phyloP scores from a whole-genome alignment of 106 monocot genomes.

The Dendrobium officinale region DNA sequence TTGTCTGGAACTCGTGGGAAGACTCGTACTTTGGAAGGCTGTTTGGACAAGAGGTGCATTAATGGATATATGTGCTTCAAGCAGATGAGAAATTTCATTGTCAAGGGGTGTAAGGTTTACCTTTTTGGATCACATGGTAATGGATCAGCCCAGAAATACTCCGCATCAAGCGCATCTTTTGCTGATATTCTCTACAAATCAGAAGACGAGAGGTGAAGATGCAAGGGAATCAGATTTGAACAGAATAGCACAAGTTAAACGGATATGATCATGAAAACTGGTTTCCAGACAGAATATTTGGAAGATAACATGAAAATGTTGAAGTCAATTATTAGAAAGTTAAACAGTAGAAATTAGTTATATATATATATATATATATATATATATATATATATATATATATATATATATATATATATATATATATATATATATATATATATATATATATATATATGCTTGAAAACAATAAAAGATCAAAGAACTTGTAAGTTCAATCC shows the following conservation, averaged over 20 bases:
- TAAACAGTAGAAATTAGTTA: background rate
- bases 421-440: background rate
- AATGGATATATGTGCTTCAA: no score
- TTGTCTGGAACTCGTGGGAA: slow-evolving; percentile 96
- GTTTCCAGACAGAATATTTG: background rate
- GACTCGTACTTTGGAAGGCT: slow-evolving; percentile 96
- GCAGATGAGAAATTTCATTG: background rate
- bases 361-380: background rate
- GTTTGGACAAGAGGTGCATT: background rate
- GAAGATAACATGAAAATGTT: background rate
- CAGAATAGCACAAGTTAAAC: background rate
- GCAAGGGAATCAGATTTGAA: background rate
- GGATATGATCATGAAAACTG: background rate
- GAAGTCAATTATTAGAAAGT: background rate
- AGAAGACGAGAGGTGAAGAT: background rate
- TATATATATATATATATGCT: background rate
- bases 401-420: background rate
- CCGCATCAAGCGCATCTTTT: slow-evolving; percentile 93
- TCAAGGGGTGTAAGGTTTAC: slow-evolving; percentile 15
- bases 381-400: background rate
- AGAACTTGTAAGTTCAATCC: no score
- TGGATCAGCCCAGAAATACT: slow-evolving; percentile 96
- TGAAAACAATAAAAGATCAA: background rate
- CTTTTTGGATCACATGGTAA: slow-evolving; percentile 98
- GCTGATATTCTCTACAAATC: slow-evolving; percentile 79